Evolutionary conservation across 192 early-diverging fungal species (phyloP), one percentile per base, ranked within the genome.

Genomic region (Coemansia sp.): DNA sequence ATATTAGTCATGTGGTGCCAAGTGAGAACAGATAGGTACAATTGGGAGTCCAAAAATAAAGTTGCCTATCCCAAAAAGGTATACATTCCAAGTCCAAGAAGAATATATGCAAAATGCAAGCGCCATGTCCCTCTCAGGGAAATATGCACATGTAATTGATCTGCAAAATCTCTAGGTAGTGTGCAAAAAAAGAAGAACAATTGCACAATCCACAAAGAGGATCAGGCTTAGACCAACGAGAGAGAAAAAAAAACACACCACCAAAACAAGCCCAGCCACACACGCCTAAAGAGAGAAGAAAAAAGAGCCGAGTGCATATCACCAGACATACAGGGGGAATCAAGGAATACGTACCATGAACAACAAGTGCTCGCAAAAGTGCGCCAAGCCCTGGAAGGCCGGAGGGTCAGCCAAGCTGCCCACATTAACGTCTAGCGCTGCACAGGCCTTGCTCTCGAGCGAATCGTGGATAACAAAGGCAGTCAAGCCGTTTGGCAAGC

Each of bases 331-430:
- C 11, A 32, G n/a, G 31, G 31, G 37, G 15, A 55, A 48, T 34
- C 19, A 19, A 41, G 15, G 23, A 29, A 29, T 36, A 67, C 78
- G 57, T 82, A 75, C 80, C 85, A 91, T 85, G 70, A 93, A 92
- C 48, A 92, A 78, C 48, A 93, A 63, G 66, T 93, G 92, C 75
- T 93, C 92, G 79, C 89, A 87, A 67, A 91, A 93, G 66, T 93
- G 92, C 1, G 92, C 92, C 62, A 93, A 72, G 1, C 92, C 92
- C 72, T 86, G 89, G 19, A 90, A 72, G 64, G 86, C 80, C 70
- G 84, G 85, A 17, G 90, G 90, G 73, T 92, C 91, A 19, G 77
- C 86, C 39, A 91, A 69, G 46, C 89, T 83, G 37, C 92, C 92
- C 63, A 93, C 90, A 60, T 89, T 86, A 29, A 93, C 91, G 64